These are phyloP conservation scores for Fomitopsis serialis DNA, from an alignment of 768 basidiomycete genomes.

Conservation along the genomic window DNA sequence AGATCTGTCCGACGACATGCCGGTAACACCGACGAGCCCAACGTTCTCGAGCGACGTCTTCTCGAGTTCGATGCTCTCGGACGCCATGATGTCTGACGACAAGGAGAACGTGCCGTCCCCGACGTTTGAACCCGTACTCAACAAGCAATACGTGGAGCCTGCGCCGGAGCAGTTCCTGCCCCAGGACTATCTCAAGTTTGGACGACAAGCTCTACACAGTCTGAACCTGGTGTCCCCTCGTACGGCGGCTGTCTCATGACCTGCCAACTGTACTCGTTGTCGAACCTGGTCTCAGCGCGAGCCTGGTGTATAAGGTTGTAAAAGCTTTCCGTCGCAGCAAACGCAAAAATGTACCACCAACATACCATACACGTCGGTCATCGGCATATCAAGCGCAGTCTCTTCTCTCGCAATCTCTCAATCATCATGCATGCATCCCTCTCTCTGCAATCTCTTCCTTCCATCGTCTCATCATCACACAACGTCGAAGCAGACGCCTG, in stretches of 20 bases:
- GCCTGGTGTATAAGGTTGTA: conserved; percentile 41
- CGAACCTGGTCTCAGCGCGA: conserved; percentile 11
- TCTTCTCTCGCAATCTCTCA: conserved; percentile 28
- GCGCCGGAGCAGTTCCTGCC: conserved; percentile 74
- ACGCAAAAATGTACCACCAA: conserved; percentile 75
- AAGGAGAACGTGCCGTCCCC: conserved; percentile 72
- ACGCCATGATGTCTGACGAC: conserved; percentile 63
- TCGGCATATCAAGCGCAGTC: conserved; percentile 48
- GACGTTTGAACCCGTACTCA: conserved; percentile 67
- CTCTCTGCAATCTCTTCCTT: conserved; percentile 55
- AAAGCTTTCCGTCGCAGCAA: conserved; percentile 33
- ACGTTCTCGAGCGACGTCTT: conserved; percentile 44
- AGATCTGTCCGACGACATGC: conserved; percentile 80
- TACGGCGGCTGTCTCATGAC: conserved; percentile 49
- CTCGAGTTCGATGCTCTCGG: conserved; percentile 44
- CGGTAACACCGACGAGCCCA: conserved; percentile 75
- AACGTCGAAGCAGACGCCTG: conserved; percentile 13
- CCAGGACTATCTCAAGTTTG: conserved; percentile 75
- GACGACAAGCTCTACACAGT: conserved; percentile 73
- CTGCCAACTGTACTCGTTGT: conserved; percentile 1
- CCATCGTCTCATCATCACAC: conserved; percentile 19
- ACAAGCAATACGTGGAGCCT: conserved; percentile 63
- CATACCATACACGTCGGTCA: conserved; percentile 55
- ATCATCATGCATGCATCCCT: conserved; percentile 35
- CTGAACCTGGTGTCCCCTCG: conserved; percentile 67